A percentile compares a stretch with the other conserved stretches of the same genome.
Evolutionary conservation across 345 rosid species (phyloP).

Genomic region (Viola odorata): DNA sequence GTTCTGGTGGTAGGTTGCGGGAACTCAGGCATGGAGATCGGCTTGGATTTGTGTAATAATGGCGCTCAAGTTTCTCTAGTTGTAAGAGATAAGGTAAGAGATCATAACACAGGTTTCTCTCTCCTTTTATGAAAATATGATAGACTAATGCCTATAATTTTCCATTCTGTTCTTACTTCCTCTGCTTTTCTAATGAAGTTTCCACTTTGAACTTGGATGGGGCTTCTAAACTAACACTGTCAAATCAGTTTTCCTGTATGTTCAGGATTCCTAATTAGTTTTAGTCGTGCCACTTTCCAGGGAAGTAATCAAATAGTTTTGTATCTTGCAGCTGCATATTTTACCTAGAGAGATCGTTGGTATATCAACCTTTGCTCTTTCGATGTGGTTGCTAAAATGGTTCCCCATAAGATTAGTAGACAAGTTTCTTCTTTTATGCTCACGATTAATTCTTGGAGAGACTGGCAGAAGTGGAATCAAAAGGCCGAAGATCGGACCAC

Average conservation of each 20-base stretch:
- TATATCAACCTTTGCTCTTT: constrained; percentile 50
- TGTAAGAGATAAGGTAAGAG: constrained; percentile 17
- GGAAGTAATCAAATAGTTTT: no score
- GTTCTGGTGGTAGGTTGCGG: constrained; percentile 85
- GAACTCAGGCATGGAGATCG: constrained; percentile 88
- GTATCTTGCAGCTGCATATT: constrained; percentile 47
- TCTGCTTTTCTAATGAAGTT: no score
- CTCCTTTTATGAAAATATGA: no score
- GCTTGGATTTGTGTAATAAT: constrained; percentile 67
- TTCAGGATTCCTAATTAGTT: no score
- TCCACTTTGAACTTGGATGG: no score
- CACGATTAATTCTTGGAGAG: constrained; percentile 43
- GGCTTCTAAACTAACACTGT: no score
- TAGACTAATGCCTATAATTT: no score
- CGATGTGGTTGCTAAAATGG: constrained; percentile 54
- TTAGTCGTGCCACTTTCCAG: no score
- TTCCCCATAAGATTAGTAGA: constrained; percentile 52
- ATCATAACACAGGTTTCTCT: no score
- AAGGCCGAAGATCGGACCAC: constrained; percentile 60
- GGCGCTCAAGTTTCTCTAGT: constrained; percentile 16
- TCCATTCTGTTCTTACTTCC: no score
- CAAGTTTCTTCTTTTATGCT: constrained; percentile 40
- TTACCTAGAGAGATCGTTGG: constrained; percentile 64
- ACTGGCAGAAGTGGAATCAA: constrained; percentile 46
- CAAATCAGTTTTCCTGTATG: no score